Conservation (phyloP, 1,284 basidiomycete species). For the Leccinum olivaceoglutinosum region DNA sequence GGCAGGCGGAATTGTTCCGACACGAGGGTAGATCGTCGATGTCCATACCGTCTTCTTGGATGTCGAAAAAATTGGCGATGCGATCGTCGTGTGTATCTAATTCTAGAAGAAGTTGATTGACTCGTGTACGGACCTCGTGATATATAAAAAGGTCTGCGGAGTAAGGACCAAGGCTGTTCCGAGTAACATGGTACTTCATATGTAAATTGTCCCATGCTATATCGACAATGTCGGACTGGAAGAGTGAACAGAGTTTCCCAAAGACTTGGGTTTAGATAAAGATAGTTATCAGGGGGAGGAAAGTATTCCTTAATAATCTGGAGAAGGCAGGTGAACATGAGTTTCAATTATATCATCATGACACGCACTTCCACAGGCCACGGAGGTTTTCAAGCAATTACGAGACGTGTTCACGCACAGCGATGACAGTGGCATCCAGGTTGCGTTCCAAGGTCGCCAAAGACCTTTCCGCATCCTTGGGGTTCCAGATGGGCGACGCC, state of each 20-base stretch:
- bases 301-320: constrained; percentile 59
- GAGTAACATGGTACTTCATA: constrained; percentile 54
- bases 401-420: constrained; percentile 59
- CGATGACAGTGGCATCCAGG: constrained; percentile 67
- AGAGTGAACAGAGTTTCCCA: constrained; percentile 48
- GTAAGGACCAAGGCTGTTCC: constrained; percentile 46
- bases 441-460: constrained; percentile 62
- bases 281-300: constrained; percentile 43
- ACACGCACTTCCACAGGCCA: constrained; percentile 58
- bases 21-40: constrained; percentile 17
- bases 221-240: constrained; percentile 37
- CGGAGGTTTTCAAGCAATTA: constrained; percentile 58
- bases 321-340: constrained; percentile 1
- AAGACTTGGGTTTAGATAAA: constrained; percentile 51
- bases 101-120: constrained; percentile 35
- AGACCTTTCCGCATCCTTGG: constrained; percentile 55
- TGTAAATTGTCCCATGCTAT: constrained; percentile 53
- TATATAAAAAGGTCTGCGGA: constrained; percentile 61
- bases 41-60: constrained; percentile 23
- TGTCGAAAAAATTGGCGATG: constrained; percentile 12
- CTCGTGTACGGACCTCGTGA: constrained; percentile 48
- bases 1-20: constrained; percentile 30
- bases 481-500: constrained; percentile 79
- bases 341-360: neutral
- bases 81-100: constrained; percentile 14